Evolutionary conservation across 176 grass and related monocot species (phyloP), one percentile per base, ranked within the genome.

Genomic region (Oryza punctata): DNA sequence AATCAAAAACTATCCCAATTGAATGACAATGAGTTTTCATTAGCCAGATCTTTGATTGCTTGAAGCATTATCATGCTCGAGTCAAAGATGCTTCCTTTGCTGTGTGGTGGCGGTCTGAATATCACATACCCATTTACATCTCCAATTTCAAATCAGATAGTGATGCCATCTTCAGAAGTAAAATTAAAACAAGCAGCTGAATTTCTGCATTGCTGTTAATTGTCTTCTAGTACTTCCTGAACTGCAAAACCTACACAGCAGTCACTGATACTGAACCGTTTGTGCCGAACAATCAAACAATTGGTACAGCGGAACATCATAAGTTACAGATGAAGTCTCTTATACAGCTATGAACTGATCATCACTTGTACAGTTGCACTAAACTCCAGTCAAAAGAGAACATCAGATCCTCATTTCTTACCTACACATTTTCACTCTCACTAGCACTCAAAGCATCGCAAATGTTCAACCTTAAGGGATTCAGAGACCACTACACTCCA

Each of bases 301-400:
- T 73, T 44, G 23, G 14, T 79, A 21, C 25, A 23, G 43, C 8
- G 19, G 4, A 19, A 68, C n/a, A 21, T 11, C 30, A 69, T 45
- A 44, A 67, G 29, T 38, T 5, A 59, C 33, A 30, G 41, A 46
- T 49, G 24, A 11, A 29, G 33, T 24, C 15, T 38, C 28, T 63
- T 79, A 67, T 79, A 67, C 75, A 80, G 26, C 67, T 70, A 70
- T 21, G 24, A 80, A 76, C 61, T 40, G 70, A 63, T 69, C 77
- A 63, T 69, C 77, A 81, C 80, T 72, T 54, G 67, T 59, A 45
- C 61, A 57, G 52, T 54, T 57, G 52, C 21, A n/a, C 52, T 57
- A 57, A 10, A 79, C 40, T 75, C 75, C 69, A 89, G 70, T 69
- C 38, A 76, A 75, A 74, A 60, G 21, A 64, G 14, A 35, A 18